A percentile compares a stretch with the other conserved stretches of the same genome.
These are phyloP conservation scores for Nyctanthes arbortristis DNA, from an alignment of 257 asterid genomes.

Conservation along the genomic window DNA sequence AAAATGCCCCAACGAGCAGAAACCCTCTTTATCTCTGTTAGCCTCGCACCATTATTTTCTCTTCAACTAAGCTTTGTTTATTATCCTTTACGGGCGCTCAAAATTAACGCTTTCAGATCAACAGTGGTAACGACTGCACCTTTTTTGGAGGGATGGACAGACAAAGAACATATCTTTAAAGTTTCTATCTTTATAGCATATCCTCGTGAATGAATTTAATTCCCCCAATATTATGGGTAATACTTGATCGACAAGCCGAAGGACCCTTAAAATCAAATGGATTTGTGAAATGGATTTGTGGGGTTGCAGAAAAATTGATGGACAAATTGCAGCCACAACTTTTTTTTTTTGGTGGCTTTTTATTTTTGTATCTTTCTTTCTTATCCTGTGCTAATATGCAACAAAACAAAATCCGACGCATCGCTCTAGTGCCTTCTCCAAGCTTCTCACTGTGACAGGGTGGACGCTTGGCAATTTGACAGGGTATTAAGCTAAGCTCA, in stretches of 20 bases:
- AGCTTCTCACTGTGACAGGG: conserved; percentile 21
- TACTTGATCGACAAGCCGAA: conserved; percentile 22
- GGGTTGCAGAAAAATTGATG: conserved; percentile 25
- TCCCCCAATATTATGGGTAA: conserved; percentile 24
- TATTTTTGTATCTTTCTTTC: conserved; percentile 21
- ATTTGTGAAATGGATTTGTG: conserved; percentile 7
- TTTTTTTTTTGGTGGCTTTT: conserved; percentile 16
- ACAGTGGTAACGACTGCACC: background rate
- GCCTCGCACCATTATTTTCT: background rate
- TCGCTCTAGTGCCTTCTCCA: conserved; percentile 4
- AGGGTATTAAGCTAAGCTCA: background rate
- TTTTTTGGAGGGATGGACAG: background rate
- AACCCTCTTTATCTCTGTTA: background rate
- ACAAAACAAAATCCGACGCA: conserved; percentile 24
- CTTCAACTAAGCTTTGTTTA: background rate
- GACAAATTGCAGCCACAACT: conserved; percentile 36
- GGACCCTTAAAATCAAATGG: background rate
- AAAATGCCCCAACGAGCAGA: background rate
- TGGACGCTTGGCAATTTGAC: too few species aligned
- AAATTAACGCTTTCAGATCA: conserved; percentile 19
- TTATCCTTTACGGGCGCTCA: conserved; percentile 1
- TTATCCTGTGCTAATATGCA: background rate
- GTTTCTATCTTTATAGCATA: background rate
- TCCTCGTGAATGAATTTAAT: conserved; percentile 17
- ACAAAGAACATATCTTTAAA: background rate